These are phyloP conservation scores for Zopfia rhizophila DNA, from an alignment of 2,329 filamentous ascomycete species.

Conservation along the genomic window DNA sequence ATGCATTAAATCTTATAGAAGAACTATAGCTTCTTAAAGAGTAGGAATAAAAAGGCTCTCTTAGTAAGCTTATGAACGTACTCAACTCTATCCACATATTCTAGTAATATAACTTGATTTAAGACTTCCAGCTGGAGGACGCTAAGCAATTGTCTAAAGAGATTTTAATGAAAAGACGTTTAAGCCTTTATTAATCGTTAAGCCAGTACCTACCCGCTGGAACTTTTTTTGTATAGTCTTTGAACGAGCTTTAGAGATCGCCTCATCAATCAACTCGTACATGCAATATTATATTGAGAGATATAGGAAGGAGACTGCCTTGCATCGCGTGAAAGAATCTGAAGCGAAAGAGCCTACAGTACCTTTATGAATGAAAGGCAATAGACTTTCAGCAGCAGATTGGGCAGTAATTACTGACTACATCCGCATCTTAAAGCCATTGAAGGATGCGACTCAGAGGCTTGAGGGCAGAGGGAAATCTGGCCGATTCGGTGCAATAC, in stretches of 20 bases:
- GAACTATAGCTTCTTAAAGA: slow-evolving; percentile 2
- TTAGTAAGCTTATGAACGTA: slow-evolving; percentile 9
- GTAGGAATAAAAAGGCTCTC: slow-evolving; percentile 2
- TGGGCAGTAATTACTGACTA: slow-evolving; percentile 5
- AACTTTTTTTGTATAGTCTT: slow-evolving; percentile 7
- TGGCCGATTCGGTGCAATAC: slow-evolving; percentile 4
- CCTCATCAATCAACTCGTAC: not conserved
- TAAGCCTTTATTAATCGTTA: too few species aligned
- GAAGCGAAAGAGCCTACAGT: not conserved
- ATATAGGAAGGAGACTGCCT: too few species aligned
- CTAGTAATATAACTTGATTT: slow-evolving; percentile 6
- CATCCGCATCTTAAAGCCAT: slow-evolving; percentile 2
- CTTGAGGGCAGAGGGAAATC: slow-evolving; percentile 1
- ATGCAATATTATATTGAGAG: not conserved
- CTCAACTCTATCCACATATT: slow-evolving; percentile 8
- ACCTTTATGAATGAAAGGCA: not conserved
- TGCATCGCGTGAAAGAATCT: too few species aligned
- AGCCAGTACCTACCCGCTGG: slow-evolving; percentile 13
- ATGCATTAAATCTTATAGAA: not conserved
- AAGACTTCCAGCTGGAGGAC: not conserved
- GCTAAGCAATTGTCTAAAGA: too few species aligned
- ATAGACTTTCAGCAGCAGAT: slow-evolving; percentile 1
- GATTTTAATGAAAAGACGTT: too few species aligned
- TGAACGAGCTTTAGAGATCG: slow-evolving; percentile 8
- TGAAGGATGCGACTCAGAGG: slow-evolving; percentile 8